phyloP scores from a whole-genome alignment of 768 basidiomycete species.

The Suillus subaureus region DNA sequence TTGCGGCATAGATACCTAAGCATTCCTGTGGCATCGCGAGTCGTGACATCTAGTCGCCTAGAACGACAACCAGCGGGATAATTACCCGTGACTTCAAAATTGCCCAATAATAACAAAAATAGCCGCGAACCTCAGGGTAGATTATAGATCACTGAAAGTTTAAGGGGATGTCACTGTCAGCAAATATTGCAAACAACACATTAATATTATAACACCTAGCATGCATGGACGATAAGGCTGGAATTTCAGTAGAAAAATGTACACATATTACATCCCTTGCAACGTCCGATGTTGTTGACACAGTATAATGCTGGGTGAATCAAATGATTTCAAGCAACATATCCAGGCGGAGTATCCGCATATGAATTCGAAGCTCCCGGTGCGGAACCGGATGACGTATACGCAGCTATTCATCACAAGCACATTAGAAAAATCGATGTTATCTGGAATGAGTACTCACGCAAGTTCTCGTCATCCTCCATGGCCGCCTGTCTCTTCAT shows the following conservation, averaged over 20 bases:
- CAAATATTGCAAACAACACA: not conserved
- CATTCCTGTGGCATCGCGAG: not conserved
- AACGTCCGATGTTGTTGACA: constrained; percentile 2
- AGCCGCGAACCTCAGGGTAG: not conserved
- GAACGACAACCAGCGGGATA: not conserved
- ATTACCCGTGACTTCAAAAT: not conserved
- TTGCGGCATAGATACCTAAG: too few relatives aligned
- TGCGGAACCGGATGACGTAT: constrained; percentile 27
- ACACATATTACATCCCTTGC: not conserved
- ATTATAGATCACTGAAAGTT: not conserved
- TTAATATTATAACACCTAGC: not conserved
- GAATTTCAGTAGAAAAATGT: not conserved
- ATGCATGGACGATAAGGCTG: not conserved
- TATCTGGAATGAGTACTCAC: constrained; percentile 22
- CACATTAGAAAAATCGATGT: not conserved
- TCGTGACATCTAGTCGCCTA: not conserved
- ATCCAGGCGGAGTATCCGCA: constrained; percentile 31
- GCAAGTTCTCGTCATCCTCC: constrained; percentile 35
- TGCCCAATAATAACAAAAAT: not conserved
- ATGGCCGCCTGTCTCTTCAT: constrained; percentile 60
- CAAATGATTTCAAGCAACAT: constrained; percentile 24
- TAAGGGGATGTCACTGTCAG: not conserved
- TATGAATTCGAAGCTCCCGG: constrained; percentile 18
- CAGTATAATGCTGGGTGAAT: constrained; percentile 1
- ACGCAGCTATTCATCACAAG: constrained; percentile 24